A percentile compares a stretch with the other conserved stretches of the same genome.
These are phyloP conservation scores for Auricularia sp. DNA, from an alignment of 768 basidiomycete species.

Conservation along the genomic window DNA sequence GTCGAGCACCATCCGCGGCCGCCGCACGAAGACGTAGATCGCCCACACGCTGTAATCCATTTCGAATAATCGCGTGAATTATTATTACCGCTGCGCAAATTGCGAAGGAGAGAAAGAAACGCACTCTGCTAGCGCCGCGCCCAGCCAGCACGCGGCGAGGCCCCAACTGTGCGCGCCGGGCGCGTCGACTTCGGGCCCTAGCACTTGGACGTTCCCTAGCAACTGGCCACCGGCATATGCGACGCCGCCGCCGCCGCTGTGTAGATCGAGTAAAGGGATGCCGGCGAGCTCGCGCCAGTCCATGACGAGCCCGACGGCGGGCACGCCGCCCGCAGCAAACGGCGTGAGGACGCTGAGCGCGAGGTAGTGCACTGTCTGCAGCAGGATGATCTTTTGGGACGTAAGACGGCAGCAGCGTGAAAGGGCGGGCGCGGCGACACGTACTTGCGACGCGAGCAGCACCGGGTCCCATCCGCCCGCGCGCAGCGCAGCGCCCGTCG, in stretches of 20 bases:
- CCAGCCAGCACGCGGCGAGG: slow-evolving; percentile 77
- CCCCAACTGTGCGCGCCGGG: slow-evolving; percentile 47
- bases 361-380: slow-evolving; percentile 92
- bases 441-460: slow-evolving; percentile 75
- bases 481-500: slow-evolving; percentile 1
- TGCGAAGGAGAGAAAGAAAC: slow-evolving; percentile 24
- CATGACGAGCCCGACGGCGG: slow-evolving; percentile 69
- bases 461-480: slow-evolving; percentile 75
- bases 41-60: slow-evolving; percentile 49
- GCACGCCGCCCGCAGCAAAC: slow-evolving; percentile 42
- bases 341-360: slow-evolving; percentile 77
- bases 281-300: slow-evolving; percentile 98
- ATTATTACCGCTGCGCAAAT: not conserved
- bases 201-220: slow-evolving; percentile 34
- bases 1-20: slow-evolving; percentile 91
- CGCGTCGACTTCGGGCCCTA: slow-evolving; percentile 38
- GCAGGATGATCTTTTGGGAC: slow-evolving; percentile 65
- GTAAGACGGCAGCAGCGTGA: not conserved
- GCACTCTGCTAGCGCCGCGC: slow-evolving; percentile 77
- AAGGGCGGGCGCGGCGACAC: slow-evolving; percentile 10
- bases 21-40: slow-evolving; percentile 77
- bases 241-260: slow-evolving; percentile 41
- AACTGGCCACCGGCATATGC: slow-evolving; percentile 76
- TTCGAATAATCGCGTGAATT: too few relatives aligned
- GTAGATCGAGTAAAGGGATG: slow-evolving; percentile 20